Evolutionary conservation across 163 green algal genomes (phyloP).

Genomic region (Picocystis sp.): DNA sequence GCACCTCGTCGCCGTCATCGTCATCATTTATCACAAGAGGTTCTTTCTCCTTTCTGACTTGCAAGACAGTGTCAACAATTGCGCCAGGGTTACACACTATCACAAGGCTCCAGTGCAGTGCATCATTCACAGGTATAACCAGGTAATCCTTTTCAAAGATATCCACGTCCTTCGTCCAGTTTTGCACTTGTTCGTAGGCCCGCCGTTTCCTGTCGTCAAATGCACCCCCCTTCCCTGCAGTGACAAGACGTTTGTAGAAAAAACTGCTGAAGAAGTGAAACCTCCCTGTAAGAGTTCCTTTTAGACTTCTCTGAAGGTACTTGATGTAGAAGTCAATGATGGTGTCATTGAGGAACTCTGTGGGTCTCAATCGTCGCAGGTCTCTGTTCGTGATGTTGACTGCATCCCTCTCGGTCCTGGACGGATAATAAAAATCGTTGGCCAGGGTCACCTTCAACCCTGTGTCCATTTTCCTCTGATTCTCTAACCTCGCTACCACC

Average conservation of each 20-base stretch:
- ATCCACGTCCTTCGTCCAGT: slow-evolving; percentile 4
- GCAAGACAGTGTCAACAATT: no score
- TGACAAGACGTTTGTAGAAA: slow-evolving; percentile 3
- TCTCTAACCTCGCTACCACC: no score
- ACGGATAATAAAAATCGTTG: slow-evolving; percentile 2
- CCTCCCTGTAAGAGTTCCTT: background rate
- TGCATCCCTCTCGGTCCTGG: slow-evolving; percentile 14
- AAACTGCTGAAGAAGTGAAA: slow-evolving; percentile 5
- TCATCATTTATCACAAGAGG: background rate
- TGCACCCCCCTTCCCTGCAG: background rate
- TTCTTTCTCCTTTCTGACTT: background rate
- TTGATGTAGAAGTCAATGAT: slow-evolving; percentile 28
- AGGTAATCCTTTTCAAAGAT: slow-evolving; percentile 5
- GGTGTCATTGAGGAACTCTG: slow-evolving; percentile 20
- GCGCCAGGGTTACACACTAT: slow-evolving; percentile 4
- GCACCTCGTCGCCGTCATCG: background rate
- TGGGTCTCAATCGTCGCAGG: slow-evolving; percentile 7
- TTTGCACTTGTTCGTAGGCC: background rate
- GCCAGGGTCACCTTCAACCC: no score
- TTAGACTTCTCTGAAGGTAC: background rate
- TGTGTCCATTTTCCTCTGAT: no score
- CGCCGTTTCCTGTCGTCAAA: background rate
- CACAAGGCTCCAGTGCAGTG: slow-evolving; percentile 2
- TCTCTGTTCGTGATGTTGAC: slow-evolving; percentile 13
- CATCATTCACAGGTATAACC: background rate